phyloP scores from a whole-genome alignment of 805 yeast genomes.

The Metschnikowia gelsemii region DNA sequence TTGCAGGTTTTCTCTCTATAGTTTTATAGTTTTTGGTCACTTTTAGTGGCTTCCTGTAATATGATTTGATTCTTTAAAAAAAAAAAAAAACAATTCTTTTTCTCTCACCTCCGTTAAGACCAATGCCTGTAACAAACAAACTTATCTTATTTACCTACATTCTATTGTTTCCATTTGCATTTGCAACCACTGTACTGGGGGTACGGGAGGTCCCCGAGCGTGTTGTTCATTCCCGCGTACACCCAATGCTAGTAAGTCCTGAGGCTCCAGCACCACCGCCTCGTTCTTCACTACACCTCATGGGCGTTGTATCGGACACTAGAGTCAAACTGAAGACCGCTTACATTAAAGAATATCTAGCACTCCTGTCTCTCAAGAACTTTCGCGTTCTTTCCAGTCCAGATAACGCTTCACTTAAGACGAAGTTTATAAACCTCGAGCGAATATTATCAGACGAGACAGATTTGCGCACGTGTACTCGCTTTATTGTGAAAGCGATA shows the following conservation, averaged over 20 bases:
- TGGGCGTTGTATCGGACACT: conserved; percentile 13
- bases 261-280: neutral
- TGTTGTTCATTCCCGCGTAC: conserved; percentile 11
- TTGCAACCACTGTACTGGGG: conserved; percentile 13
- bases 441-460: conserved; percentile 24
- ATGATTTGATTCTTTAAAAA: no score
- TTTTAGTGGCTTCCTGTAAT: no score
- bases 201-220: conserved; percentile 17
- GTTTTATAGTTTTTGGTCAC: no score
- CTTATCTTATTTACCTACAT: neutral
- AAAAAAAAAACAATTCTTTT: neutral
- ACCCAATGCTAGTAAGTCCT: neutral
- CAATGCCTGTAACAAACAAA: neutral
- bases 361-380: conserved; percentile 17
- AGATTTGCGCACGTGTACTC: conserved; percentile 30
- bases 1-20: no score
- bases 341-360: conserved; percentile 27
- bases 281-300: conserved; percentile 9
- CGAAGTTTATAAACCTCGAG: conserved; percentile 31
- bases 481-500: conserved; percentile 23
- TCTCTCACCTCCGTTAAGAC: neutral
- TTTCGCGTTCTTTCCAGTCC: conserved; percentile 7
- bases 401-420: conserved; percentile 21
- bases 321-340: conserved; percentile 21
- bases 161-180: conserved; percentile 8